Base-by-base conservation (phyloP, 2,329 filamentous ascomycete genomes). In the Neurospora crassa region DNA sequence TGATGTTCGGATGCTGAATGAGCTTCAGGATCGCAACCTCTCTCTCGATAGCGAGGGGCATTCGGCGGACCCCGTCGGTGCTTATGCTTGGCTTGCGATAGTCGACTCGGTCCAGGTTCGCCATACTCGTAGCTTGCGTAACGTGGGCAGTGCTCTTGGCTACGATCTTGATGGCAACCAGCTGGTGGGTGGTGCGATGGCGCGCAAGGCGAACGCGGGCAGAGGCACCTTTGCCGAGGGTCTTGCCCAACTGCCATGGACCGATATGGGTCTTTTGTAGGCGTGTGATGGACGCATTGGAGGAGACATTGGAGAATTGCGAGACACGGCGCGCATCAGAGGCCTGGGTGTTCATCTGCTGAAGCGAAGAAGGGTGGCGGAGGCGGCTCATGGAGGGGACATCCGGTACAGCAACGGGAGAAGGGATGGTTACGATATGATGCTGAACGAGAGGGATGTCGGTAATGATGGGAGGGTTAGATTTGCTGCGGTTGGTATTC, bases 21-120 rank as follows among this genome's bases (percentile, higher is more conserved):
- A 98, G 87, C 82, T 97, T 98, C 87, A 99, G 93, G 76, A 99
- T 96, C 41, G 95, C 94, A 53, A 99, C 94, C 79, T 99, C 96
- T 70, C 96, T 88, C 81, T 98, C 95, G 73, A 99, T 92, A 1
- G 94, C 92, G 77, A 95, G 89, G 1, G 95, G 95, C 79, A 97
- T 94, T 70, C 88, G 87, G 75, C 90, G 88, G 72, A 91, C 85
- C 53, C 90, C 89, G 69, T 88, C 84, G 29, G 53, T 2, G 8
- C 70, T 53, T 72, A 83, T 84, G 45, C 85, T 85, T 37, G 85
- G 87, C 70, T 84, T 82, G 70, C 81, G 88, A 47, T 85, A 85
- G 73, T 92, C 90, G 79, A 90, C 91, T 76, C 90, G 88, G 78
- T 95, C 93, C 74, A 97, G 87, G 68, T 92, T 91, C 16, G 91